These are phyloP conservation scores for Butyriboletus appendiculatus DNA, from an alignment of 1,284 basidiomycete genomes.

Conservation along the genomic window DNA sequence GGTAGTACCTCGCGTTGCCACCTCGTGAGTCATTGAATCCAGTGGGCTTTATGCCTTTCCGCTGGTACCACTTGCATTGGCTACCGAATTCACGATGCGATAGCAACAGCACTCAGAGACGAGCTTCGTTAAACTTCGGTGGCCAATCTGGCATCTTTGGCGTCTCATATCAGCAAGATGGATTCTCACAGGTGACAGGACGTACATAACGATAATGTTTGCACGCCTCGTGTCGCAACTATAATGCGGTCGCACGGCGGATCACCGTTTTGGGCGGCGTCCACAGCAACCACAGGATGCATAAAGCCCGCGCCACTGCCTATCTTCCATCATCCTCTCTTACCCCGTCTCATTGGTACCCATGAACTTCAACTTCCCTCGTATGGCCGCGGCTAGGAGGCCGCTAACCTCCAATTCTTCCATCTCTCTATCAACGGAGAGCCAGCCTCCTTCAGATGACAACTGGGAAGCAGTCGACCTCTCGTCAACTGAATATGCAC, in stretches of 20 bases:
- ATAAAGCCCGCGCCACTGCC: conserved; percentile 16
- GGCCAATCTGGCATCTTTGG: background rate
- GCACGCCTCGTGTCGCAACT: conserved; percentile 1
- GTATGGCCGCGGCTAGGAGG: background rate
- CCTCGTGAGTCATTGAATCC: background rate
- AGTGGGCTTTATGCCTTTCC: background rate
- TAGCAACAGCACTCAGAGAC: background rate
- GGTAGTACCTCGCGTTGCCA: background rate
- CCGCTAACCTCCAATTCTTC: background rate
- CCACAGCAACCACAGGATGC: background rate
- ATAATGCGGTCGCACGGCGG: background rate
- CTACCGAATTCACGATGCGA: background rate
- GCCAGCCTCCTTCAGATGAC: conserved; percentile 12
- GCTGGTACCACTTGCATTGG: background rate
- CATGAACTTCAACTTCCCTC: conserved; percentile 12
- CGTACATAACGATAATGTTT: conserved; percentile 1
- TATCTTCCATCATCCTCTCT: background rate
- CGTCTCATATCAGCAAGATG: background rate
- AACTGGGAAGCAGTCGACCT: conserved; percentile 24
- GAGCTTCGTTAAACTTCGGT: background rate
- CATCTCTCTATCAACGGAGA: background rate
- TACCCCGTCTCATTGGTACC: too few species aligned
- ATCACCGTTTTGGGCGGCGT: background rate
- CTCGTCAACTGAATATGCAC: conserved; percentile 44
- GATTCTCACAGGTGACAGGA: conserved; percentile 1